Percentiles rank a stretch among this genome's conserved stretches.
Conservation (phyloP, 169 alveolate genomes). For the Hammondia hammondi region DNA sequence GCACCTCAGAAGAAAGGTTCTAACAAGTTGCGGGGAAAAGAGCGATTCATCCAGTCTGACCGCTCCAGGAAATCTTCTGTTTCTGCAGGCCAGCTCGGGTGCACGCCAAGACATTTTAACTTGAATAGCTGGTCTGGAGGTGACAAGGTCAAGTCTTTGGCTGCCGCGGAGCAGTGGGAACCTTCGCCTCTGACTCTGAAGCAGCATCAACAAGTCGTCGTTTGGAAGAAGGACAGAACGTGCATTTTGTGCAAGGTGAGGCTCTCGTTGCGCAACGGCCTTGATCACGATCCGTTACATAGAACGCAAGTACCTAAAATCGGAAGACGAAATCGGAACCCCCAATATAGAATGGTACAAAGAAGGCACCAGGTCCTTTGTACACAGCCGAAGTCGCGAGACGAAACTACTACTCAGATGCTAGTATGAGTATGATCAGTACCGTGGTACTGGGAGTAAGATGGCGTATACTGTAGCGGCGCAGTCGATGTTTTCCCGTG, state of each 20-base stretch:
- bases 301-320: too few species aligned
- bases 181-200: neutral
- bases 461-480: too few species aligned
- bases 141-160: neutral
- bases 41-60: neutral
- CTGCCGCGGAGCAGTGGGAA: constrained; percentile 11
- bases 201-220: neutral
- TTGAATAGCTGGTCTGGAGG: neutral
- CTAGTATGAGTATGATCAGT: too few species aligned
- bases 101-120: neutral
- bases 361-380: too few species aligned
- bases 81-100: neutral
- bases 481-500: too few species aligned
- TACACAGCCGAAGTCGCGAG: neutral
- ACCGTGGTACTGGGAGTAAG: too few species aligned
- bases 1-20: neutral
- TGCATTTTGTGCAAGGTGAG: constrained; percentile 2
- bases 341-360: too few species aligned
- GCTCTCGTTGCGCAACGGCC: neutral
- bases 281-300: too few species aligned
- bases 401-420: neutral
- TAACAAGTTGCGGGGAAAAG: neutral
- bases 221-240: neutral
- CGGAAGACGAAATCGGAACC: too few species aligned
- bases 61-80: neutral